Evolutionary conservation across 441 rosid genomes (phyloP), one percentile per base, ranked within the genome.

Genomic region (Erysimum cheiri): DNA sequence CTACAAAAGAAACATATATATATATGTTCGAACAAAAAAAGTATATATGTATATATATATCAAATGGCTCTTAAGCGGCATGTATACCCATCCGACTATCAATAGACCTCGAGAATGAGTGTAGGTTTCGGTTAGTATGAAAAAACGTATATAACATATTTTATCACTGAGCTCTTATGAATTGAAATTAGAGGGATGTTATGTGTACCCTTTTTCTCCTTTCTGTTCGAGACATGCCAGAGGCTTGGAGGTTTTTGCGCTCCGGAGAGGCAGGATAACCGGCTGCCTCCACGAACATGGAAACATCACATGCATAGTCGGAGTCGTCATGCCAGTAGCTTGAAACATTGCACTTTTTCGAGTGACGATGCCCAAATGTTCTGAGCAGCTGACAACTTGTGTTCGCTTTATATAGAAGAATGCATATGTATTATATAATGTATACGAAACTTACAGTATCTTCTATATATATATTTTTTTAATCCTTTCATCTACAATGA

Each of bases 121-220:
- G 26, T 24, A 24, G 26, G 26, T 24, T 24, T 24, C 26, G 26
- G 26, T 3, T 24, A 24, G 26, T 24, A 24, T 24, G 26, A 24
- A 24, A 24, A 24, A 24, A 24, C 26, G 26, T 24, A 24, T 24
- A 24, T 24, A 24, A 24, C 26, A 24, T 24, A 24, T 24, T 24
- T 24, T 24, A 24, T 24, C 41, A 37, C 3, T 5, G 19, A 43
- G 17, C 8, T n/a, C 47, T n/a, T 43, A n/a, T 5, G 8, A 6
- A n/a, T 4, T 43, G 17, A 31, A 8, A 46, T n/a, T 9, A 48
- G 10, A 35, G n/a, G 35, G 10, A 44, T 49, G 12, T 24, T 22
- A 10, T 49, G 37, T 48, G 53, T 60, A 60, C 74, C 67, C 43
- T 37, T 61, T 41, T 44, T 24, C 74, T 50, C 61, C 68, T 39